phyloP scores from a whole-genome alignment of 495 filamentous ascomycete species.

The Penicillium manginii region DNA sequence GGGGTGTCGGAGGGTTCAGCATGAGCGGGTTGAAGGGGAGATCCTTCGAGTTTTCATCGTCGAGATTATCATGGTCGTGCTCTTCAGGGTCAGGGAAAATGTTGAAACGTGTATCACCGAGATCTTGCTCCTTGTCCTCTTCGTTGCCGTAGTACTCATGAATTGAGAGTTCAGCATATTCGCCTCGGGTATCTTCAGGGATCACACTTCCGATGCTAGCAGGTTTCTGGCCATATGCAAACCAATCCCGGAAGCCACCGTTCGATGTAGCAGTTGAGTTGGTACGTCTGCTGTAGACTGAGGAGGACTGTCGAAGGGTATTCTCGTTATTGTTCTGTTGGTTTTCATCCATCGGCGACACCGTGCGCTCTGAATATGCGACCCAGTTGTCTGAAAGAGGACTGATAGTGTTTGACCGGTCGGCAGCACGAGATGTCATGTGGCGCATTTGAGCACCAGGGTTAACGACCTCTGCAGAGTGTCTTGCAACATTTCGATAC shows the following conservation, averaged over 20 bases:
- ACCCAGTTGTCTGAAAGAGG: constrained; percentile 62
- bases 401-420: constrained; percentile 39
- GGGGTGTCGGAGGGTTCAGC: constrained; percentile 58
- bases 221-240: constrained; percentile 38
- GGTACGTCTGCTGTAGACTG: constrained; percentile 47
- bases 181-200: constrained; percentile 41
- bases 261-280: constrained; percentile 38
- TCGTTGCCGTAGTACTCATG: constrained; percentile 45
- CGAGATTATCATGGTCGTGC: constrained; percentile 39
- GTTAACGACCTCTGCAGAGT: constrained; percentile 24
- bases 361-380: constrained; percentile 59
- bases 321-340: constrained; percentile 16
- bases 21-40: constrained; percentile 53
- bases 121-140: constrained; percentile 40
- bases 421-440: constrained; percentile 30
- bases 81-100: constrained; percentile 54
- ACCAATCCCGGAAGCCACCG: constrained; percentile 44
- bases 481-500: constrained; percentile 26
- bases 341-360: constrained; percentile 41
- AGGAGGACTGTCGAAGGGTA: constrained; percentile 46
- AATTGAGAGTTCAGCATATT: constrained; percentile 46
- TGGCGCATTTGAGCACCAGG: constrained; percentile 24
- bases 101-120: constrained; percentile 44
- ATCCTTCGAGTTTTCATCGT: constrained; percentile 32
- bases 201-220: constrained; percentile 37